Conservation (phyloP, 2,329 filamentous ascomycete genomes). For the Colletotrichum neosansevieriae region DNA sequence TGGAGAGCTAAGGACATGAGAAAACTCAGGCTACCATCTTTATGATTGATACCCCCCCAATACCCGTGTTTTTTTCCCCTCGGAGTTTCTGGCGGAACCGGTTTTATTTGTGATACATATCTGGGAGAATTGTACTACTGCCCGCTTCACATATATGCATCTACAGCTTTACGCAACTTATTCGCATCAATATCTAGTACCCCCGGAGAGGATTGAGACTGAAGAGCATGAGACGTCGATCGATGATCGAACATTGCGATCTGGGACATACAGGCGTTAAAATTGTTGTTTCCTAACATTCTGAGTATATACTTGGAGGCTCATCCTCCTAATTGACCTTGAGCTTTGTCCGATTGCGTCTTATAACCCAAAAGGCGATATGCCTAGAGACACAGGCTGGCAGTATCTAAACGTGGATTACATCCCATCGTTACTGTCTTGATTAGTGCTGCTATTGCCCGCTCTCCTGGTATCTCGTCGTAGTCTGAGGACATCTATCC, state of each 20-base stretch:
- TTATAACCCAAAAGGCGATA: no score
- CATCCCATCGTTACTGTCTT: no score
- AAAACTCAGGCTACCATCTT: slow-evolving; percentile 30
- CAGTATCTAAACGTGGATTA: no score
- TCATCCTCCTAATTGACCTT: slow-evolving; percentile 19
- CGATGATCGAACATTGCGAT: slow-evolving; percentile 5
- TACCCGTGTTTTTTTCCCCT: slow-evolving; percentile 36
- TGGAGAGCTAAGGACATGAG: slow-evolving; percentile 44
- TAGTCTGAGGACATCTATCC: no score
- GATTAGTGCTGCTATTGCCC: no score
- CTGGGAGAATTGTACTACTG: slow-evolving; percentile 10
- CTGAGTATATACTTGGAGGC: slow-evolving; percentile 27
- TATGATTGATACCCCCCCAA: slow-evolving; percentile 40
- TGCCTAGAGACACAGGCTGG: no score
- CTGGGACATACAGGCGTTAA: slow-evolving; percentile 16
- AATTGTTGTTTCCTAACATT: slow-evolving; percentile 22
- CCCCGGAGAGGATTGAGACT: neutral
- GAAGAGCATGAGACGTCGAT: slow-evolving; percentile 11
- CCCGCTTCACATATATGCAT: slow-evolving; percentile 21
- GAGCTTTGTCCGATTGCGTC: neutral
- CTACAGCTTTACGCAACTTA: slow-evolving; percentile 15
- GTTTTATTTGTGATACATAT: slow-evolving; percentile 20
- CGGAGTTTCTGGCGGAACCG: slow-evolving; percentile 28
- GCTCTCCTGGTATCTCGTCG: no score
- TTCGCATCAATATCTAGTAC: slow-evolving; percentile 15